Evolutionary conservation across 208 protist genomes (phyloP).

Genomic region (Kentomonas sorsogonicus): DNA sequence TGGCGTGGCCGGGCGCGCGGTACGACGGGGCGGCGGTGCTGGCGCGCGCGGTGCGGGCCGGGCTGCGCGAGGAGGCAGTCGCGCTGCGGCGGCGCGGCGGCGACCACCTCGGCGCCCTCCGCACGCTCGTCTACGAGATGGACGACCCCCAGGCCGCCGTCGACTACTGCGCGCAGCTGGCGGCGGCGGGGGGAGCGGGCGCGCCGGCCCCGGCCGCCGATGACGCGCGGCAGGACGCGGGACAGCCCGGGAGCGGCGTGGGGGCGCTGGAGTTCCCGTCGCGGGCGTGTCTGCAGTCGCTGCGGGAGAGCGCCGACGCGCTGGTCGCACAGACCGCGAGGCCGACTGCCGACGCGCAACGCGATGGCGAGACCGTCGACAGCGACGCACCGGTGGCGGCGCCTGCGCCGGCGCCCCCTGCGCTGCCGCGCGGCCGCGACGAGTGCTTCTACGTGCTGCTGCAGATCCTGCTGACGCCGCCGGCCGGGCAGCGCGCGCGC

Average conservation of each 20-base stretch:
- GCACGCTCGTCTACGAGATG: slow-evolving; percentile 36
- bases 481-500: slow-evolving; percentile 10
- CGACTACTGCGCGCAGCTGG: slow-evolving; percentile 35
- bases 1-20: slow-evolving; percentile 15
- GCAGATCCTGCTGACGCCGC: slow-evolving; percentile 39
- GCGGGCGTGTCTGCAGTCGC: too few species aligned
- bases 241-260: background rate
- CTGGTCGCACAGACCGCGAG: background rate
- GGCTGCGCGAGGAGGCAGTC: slow-evolving; percentile 38
- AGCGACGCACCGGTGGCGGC: background rate
- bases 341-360: background rate
- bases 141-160: slow-evolving; percentile 30
- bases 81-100: slow-evolving; percentile 23
- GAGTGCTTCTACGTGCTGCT: slow-evolving; percentile 38
- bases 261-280: background rate
- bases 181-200: slow-evolving; percentile 8
- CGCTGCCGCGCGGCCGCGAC: slow-evolving; percentile 9
- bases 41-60: slow-evolving; percentile 16
- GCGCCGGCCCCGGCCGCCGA: slow-evolving; percentile 1
- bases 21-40: slow-evolving; percentile 42
- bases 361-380: background rate
- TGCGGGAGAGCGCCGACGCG: background rate
- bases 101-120: slow-evolving; percentile 43
- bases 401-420: background rate
- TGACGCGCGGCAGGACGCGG: background rate